Conservation (phyloP, 495 filamentous ascomycete species). For the Trichoderma virens region DNA sequence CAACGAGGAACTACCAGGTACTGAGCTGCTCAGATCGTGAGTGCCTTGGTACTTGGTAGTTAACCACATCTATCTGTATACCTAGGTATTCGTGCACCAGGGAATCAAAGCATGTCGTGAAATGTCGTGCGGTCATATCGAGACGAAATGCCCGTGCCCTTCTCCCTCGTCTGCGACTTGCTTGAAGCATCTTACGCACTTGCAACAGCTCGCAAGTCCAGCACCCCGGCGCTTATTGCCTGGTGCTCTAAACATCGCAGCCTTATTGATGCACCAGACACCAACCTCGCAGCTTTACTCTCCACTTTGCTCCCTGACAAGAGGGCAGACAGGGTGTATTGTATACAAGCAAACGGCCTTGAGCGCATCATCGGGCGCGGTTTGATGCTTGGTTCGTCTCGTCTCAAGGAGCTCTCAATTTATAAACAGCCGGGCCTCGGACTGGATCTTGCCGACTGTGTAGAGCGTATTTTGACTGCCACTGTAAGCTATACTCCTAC, state of each 20-base stretch:
- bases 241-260: constrained; percentile 57
- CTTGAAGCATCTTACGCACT: constrained; percentile 32
- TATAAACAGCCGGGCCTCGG: constrained; percentile 48
- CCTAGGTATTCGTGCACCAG: not conserved
- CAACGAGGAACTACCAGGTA: too few species aligned
- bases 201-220: not conserved
- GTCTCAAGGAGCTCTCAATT: constrained; percentile 52
- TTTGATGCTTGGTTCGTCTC: constrained; percentile 49
- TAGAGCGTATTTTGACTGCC: constrained; percentile 56
- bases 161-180: constrained; percentile 52
- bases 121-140: not conserved
- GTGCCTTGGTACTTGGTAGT: too few species aligned
- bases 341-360: constrained; percentile 51
- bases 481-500: constrained; percentile 41
- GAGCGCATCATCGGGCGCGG: constrained; percentile 56
- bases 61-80: not conserved
- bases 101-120: not conserved
- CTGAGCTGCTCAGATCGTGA: too few species aligned
- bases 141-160: constrained; percentile 52
- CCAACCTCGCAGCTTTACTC: constrained; percentile 52
- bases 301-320: constrained; percentile 68
- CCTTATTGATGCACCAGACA: constrained; percentile 41
- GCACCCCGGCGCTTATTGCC: constrained; percentile 27
- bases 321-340: constrained; percentile 67
- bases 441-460: constrained; percentile 61